phyloP scores from a whole-genome alignment of 164 flowering plant species.

The Magnolia officinalis region DNA sequence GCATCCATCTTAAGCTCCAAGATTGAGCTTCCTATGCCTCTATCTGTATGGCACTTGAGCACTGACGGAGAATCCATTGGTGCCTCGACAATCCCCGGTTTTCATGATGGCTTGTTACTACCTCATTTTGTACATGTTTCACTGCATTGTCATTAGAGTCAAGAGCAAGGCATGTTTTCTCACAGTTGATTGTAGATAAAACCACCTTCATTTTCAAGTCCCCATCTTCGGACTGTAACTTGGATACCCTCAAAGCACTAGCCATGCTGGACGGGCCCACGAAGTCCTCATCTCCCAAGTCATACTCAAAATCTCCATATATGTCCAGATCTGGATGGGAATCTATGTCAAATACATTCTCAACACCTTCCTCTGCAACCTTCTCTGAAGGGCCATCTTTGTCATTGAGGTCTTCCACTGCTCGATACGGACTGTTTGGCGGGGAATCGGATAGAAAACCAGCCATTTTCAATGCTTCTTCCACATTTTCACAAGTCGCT shows the following conservation, averaged over 20 bases:
- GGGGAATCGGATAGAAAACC: conserved; percentile 89
- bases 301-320: conserved; percentile 92
- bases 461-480: conserved; percentile 68
- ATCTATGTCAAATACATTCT: conserved; percentile 63
- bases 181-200: conserved; percentile 46
- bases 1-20: conserved; percentile 21
- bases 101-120: neutral
- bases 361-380: conserved; percentile 37
- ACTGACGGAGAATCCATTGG: conserved; percentile 15
- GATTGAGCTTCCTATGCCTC: conserved; percentile 17
- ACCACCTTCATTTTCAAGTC: conserved; percentile 61
- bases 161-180: conserved; percentile 18
- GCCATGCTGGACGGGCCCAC: conserved; percentile 28
- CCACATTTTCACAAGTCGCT: conserved; percentile 18
- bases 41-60: conserved; percentile 12
- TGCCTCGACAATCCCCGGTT: conserved; percentile 13
- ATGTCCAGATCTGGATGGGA: conserved; percentile 69
- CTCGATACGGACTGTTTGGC: conserved; percentile 54
- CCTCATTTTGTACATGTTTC: neutral
- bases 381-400: conserved; percentile 16
- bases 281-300: conserved; percentile 69
- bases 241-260: conserved; percentile 31
- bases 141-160: conserved; percentile 14
- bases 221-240: conserved; percentile 40
- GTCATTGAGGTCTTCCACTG: conserved; percentile 18